A percentile compares a stretch with the other conserved stretches of the same genome.
These are phyloP conservation scores for Parasarocladium wereldwijsianum DNA, from an alignment of 2,329 filamentous ascomycete genomes.

Conservation along the genomic window DNA sequence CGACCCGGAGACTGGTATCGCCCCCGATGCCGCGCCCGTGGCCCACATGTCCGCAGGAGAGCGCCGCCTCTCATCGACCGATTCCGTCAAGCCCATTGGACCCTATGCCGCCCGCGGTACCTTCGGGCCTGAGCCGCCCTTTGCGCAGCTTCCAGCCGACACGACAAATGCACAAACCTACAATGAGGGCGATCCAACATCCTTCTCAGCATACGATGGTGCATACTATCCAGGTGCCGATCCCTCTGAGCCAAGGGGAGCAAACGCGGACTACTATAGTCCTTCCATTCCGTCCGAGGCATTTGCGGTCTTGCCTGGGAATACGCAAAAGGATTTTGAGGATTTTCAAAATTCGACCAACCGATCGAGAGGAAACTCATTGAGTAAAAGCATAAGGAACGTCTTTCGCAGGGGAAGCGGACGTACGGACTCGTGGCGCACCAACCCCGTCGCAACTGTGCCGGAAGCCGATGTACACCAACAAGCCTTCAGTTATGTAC, in stretches of 20 bases:
- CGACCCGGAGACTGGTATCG: slow-evolving; percentile 17
- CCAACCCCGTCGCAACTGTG: slow-evolving; percentile 12
- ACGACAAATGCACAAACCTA: too few species aligned
- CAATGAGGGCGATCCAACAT: too few species aligned
- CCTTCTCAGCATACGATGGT: slow-evolving; percentile 10
- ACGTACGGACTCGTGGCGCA: too few species aligned
- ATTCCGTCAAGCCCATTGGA: slow-evolving; percentile 19
- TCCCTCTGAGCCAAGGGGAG: slow-evolving; percentile 3
- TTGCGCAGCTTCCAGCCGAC: too few species aligned
- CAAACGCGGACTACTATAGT: slow-evolving; percentile 26
- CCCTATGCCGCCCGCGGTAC: too few species aligned
- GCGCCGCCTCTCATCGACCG: slow-evolving; percentile 20
- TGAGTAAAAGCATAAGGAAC: slow-evolving; percentile 20
- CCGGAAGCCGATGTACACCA: slow-evolving; percentile 1
- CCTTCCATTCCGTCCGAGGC: slow-evolving; percentile 24
- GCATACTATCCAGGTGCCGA: slow-evolving; percentile 4
- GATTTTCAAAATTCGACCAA: slow-evolving; percentile 1
- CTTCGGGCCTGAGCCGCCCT: too few species aligned
- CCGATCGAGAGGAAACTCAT: slow-evolving; percentile 17
- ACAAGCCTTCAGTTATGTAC: too few species aligned
- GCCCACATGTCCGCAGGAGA: slow-evolving; percentile 3
- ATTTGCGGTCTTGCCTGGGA: slow-evolving; percentile 28
- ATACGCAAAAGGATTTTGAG: too few species aligned
- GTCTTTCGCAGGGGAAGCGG: slow-evolving; percentile 20
- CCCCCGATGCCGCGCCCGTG: slow-evolving; percentile 5